Evolutionary conservation across 208 protist genomes (phyloP).

Genomic region (Tritrichomonas musculus): DNA sequence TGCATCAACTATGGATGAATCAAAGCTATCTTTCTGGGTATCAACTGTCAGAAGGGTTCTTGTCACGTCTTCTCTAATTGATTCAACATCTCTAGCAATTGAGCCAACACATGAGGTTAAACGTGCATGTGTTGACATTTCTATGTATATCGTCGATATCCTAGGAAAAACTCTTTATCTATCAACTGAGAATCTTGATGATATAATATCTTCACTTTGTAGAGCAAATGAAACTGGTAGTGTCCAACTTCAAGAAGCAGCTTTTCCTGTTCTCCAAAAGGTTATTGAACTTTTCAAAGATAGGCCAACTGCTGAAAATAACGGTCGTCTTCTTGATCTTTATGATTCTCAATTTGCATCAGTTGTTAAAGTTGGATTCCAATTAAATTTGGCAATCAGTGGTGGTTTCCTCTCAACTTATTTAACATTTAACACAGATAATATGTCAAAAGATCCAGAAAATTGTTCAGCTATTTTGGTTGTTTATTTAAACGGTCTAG

Average conservation of each 20-base stretch:
- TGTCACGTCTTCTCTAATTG: not conserved
- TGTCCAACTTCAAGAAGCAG: not conserved
- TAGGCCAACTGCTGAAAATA: not conserved
- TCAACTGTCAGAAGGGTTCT: not conserved
- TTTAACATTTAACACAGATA: conserved; percentile 14
- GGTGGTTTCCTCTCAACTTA: not conserved
- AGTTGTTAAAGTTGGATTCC: not conserved
- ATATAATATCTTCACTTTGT: not conserved
- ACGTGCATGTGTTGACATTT: too few species aligned
- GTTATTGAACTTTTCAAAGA: not conserved
- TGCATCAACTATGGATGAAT: not conserved
- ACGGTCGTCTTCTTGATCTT: not conserved
- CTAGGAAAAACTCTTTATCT: too few species aligned
- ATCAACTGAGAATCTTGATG: not conserved
- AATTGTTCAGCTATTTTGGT: not conserved
- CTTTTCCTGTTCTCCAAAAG: conserved; percentile 6
- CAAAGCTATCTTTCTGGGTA: not conserved
- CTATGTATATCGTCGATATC: too few species aligned
- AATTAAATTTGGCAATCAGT: not conserved
- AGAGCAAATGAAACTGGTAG: not conserved
- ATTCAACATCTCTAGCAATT: not conserved
- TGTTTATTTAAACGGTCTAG: not conserved
- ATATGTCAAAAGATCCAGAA: not conserved
- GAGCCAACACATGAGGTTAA: not conserved
- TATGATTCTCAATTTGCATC: conserved; percentile 12